These are phyloP conservation scores for Oryza longistaminata DNA, from an alignment of 176 grass and related monocot genomes.

Conservation along the genomic window DNA sequence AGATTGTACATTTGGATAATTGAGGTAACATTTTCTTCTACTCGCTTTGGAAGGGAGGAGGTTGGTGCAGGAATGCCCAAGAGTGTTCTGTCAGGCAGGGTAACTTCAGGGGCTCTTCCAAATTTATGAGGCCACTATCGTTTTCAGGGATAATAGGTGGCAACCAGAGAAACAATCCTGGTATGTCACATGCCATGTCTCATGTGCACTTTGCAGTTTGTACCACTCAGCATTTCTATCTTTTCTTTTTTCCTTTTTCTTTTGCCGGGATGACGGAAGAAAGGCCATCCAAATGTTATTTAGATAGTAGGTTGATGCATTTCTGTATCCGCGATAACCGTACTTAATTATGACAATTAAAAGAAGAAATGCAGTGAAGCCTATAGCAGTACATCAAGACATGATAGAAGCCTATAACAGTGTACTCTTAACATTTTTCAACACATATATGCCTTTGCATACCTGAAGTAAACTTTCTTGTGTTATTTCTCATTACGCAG, in stretches of 20 bases:
- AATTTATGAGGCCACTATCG: constrained; percentile 65
- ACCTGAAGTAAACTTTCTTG: not conserved
- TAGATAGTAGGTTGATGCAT: no score
- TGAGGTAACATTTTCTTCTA: not conserved
- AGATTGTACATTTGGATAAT: not conserved
- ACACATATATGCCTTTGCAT: not conserved
- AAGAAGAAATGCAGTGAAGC: not conserved
- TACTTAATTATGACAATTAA: not conserved
- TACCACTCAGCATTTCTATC: not conserved
- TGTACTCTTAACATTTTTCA: not conserved
- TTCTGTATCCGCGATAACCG: not conserved
- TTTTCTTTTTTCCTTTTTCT: no score
- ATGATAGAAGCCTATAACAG: not conserved
- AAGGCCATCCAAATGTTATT: no score
- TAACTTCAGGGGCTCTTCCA: constrained; percentile 75
- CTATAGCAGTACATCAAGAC: no score
- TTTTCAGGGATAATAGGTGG: constrained; percentile 72
- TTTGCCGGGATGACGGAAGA: no score
- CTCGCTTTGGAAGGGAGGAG: constrained; percentile 63
- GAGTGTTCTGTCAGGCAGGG: constrained; percentile 64
- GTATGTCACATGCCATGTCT: not conserved
- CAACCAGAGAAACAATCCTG: constrained; percentile 55
- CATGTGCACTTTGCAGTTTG: not conserved
- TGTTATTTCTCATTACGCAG: constrained; percentile 13
- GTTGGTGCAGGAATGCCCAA: constrained; percentile 74